These are phyloP conservation scores for Neohortaea acidophila DNA, from an alignment of 495 filamentous ascomycete genomes.

Conservation along the genomic window DNA sequence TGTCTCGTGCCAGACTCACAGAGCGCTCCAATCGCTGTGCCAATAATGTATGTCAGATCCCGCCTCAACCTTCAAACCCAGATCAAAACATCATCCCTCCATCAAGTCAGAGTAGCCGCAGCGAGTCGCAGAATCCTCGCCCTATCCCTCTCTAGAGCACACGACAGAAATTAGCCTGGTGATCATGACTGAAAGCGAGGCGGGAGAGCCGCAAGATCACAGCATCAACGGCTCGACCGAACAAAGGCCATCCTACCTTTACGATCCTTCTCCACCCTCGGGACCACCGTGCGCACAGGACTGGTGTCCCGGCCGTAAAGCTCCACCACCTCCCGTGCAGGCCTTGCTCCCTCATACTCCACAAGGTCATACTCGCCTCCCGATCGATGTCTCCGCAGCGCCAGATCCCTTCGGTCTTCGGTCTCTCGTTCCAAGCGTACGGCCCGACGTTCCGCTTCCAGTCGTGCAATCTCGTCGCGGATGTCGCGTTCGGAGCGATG, in stretches of 20 bases:
- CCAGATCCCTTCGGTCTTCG: conserved; percentile 31
- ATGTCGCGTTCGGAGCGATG: conserved; percentile 38
- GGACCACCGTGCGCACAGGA: conserved; percentile 33
- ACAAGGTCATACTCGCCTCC: conserved; percentile 29
- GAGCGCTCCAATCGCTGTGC: too few relatives aligned
- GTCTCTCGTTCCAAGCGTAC: conserved; percentile 28
- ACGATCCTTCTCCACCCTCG: conserved; percentile 63
- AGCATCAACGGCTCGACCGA: too few relatives aligned
- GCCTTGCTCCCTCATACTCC: conserved; percentile 10
- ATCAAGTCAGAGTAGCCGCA: too few relatives aligned
- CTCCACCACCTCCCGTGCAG: conserved; percentile 27
- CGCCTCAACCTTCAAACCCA: too few relatives aligned
- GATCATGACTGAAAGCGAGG: too few relatives aligned
- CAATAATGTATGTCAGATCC: too few relatives aligned
- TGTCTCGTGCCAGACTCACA: too few relatives aligned
- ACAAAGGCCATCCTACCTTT: conserved; percentile 69
- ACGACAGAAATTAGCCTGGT: too few relatives aligned
- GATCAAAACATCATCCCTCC: too few relatives aligned
- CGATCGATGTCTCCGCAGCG: conserved; percentile 30
- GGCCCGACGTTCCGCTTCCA: conserved; percentile 38
- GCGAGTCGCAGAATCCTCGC: too few relatives aligned
- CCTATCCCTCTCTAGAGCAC: too few relatives aligned
- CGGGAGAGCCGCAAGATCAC: too few relatives aligned
- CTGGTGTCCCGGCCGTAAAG: conserved; percentile 31
- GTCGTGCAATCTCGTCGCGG: conserved; percentile 39